Conservation (phyloP, 148 eudicot species). For the Nyssa sinensis region DNA sequence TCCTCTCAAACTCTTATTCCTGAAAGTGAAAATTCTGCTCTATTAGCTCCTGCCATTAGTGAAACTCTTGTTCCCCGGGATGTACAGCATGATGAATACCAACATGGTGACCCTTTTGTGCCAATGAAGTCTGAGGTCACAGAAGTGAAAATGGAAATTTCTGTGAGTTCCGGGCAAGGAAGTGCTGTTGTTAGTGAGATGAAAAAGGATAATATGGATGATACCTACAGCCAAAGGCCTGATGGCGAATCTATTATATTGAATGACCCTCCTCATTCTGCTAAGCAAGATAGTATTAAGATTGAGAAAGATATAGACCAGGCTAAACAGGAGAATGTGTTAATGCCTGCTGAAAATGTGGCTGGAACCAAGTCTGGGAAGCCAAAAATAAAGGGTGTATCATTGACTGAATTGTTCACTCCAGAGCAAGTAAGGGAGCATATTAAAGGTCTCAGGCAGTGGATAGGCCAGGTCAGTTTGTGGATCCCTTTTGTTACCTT, state of each 20-base stretch:
- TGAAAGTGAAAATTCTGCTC: slow-evolving; percentile 35
- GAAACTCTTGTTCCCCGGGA: slow-evolving; percentile 30
- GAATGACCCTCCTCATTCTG: slow-evolving; percentile 28
- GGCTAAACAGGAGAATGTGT: slow-evolving; percentile 43
- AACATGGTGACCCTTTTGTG: slow-evolving; percentile 31
- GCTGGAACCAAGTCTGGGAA: slow-evolving; percentile 79
- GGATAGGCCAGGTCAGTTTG: slow-evolving; percentile 93
- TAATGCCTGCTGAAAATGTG: slow-evolving; percentile 44
- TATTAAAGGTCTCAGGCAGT: slow-evolving; percentile 81
- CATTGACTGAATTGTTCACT: slow-evolving; percentile 89
- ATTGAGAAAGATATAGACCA: slow-evolving; percentile 50
- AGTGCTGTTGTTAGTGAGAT: slow-evolving; percentile 33
- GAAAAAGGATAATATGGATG: slow-evolving; percentile 35
- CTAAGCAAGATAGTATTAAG: slow-evolving; percentile 39
- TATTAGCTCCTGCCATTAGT: slow-evolving; percentile 26
- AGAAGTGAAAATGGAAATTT: slow-evolving; percentile 50
- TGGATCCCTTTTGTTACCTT: not conserved
- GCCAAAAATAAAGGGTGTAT: slow-evolving; percentile 87
- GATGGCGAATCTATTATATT: slow-evolving; percentile 36
- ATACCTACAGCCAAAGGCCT: slow-evolving; percentile 32
- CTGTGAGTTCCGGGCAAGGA: slow-evolving; percentile 26
- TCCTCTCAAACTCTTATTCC: slow-evolving; percentile 35
- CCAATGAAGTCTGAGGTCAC: slow-evolving; percentile 47
- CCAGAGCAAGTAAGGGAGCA: slow-evolving; percentile 93
- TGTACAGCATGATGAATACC: slow-evolving; percentile 34